Evolutionary conservation across 805 yeast species (phyloP), one percentile per base, ranked within the genome.

Genomic region (Nadsonia fulvescens): DNA sequence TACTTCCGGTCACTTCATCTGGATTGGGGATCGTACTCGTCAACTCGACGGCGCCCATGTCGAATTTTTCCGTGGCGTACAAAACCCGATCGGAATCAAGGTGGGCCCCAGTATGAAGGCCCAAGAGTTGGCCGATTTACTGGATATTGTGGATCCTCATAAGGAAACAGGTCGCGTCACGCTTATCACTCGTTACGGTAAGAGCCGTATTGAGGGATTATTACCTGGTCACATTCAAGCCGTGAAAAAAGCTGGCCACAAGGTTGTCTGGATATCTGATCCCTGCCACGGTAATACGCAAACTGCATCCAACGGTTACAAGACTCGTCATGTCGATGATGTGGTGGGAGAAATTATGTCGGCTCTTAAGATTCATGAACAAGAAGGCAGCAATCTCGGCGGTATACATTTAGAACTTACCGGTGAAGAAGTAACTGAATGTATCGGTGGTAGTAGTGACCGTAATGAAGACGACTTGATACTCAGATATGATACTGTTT

Each of bases 281-380:
- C 61, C 61, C 2, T 56, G 61, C 41, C 61, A 54, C 23, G 61
- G 61, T 4, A 54, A 54, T 36, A 54, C 61, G 18, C 50, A 54
- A 34, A 42, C 47, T 4, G 47, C 56, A 3, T 51, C 54, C 2
- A 39, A 54, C 11, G 49, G 51, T 22, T 43, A 54, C 24, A 54
- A 54, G 39, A 54, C 61, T 6, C 38, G 61, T 21, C 53, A 54
- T 34, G 51, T 54, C 27, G 58, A 53, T 30, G 61, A 55, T 23
- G 55, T 54, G 21, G 44, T 55, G 33, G 31, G 45, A 11, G 61
- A 54, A 37, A 39, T 54, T 23, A 36, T 43, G 5, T 42, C 37
- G 23, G 54, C 60, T 4, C 40, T 56, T 12, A 32, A 37, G 22
- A 42, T 54, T 17, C 61, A 54, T 37, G 36, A 30, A 25, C 47